Base-by-base conservation (phyloP, 805 yeast species). In the Candida vaughaniae region DNA sequence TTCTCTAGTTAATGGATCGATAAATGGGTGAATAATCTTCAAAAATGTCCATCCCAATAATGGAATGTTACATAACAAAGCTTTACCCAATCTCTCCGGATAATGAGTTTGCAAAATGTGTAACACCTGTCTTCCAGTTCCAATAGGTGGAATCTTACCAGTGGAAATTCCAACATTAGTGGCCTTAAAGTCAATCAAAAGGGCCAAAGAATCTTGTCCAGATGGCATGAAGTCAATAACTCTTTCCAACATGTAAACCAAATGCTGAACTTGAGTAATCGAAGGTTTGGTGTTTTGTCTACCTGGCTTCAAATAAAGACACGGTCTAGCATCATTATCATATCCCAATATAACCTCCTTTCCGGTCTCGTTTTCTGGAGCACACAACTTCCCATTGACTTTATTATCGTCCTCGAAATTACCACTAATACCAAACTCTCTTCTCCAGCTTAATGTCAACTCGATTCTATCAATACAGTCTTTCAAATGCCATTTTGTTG, bases 21-120 rank as follows among this genome's bases (percentile, higher is more conserved):
- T 93, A 59, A 93, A 93, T 4, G 99, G 99, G 52, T 86, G 87
- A 46, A 91, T 90, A 45, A 93, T 66, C 65, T 85, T 90, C 49
- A 93, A 67, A 53, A 93, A 93, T 7, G 96, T 82, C 86, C 95
- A 85, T 5, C 90, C 98, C 38, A 90, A 64, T 77, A 93, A 85
- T 10, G 98, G 98, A 47, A 93, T 89, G 61, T 93, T 91, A 33
- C 95, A 86, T 36, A 93, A 71, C 32, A 90, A 71, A 0, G 97
- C 97, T 56, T 82, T 84, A 26, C 99, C 99, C 42, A 93, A 71
- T 52, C 99, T 77, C 60, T 93, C 99, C 3, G 99, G 99, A 59
- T 93, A 93, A 62, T 93, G 99, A 9, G 95, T 89, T 64, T 93
- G 99, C 51, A 93, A 69, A 57, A 93, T 93, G 59, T 85, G 87